These are phyloP conservation scores for Cercis canadensis DNA, from an alignment of 306 rosid genomes.

Conservation along the genomic window DNA sequence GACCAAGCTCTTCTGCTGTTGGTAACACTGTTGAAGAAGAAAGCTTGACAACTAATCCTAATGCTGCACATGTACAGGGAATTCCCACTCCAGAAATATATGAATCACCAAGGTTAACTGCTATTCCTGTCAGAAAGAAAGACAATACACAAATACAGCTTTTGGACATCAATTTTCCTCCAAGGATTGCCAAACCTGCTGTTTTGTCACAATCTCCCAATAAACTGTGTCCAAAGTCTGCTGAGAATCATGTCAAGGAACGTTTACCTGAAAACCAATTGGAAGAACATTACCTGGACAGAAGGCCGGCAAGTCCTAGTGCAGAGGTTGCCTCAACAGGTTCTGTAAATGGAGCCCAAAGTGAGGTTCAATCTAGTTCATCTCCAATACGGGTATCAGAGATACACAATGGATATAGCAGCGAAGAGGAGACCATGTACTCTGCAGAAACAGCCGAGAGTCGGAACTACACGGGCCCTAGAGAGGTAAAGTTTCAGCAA, in stretches of 20 bases:
- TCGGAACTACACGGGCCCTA: slow-evolving; percentile 81
- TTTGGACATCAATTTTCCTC: slow-evolving; percentile 94
- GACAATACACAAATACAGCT: slow-evolving; percentile 69
- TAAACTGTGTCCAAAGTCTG: slow-evolving; percentile 45
- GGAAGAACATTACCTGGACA: slow-evolving; percentile 45
- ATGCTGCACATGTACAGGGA: slow-evolving; percentile 73
- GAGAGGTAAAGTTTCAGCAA: slow-evolving; percentile 73
- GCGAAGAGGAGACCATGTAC: slow-evolving; percentile 98
- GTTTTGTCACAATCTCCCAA: slow-evolving; percentile 46
- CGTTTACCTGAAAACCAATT: slow-evolving; percentile 52
- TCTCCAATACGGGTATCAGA: slow-evolving; percentile 60
- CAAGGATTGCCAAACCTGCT: slow-evolving; percentile 55
- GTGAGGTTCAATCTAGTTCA: slow-evolving; percentile 84
- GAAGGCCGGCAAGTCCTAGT: slow-evolving; percentile 38
- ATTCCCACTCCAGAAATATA: slow-evolving; percentile 98
- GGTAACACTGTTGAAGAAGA: slow-evolving; percentile 69
- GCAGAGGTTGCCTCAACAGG: slow-evolving; percentile 75
- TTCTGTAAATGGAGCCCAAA: slow-evolving; percentile 73
- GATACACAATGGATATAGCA: slow-evolving; percentile 74
- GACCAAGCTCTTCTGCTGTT: slow-evolving; percentile 62
- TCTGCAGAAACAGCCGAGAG: slow-evolving; percentile 98
- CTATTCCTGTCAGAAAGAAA: slow-evolving; percentile 66
- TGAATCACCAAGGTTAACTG: slow-evolving; percentile 84
- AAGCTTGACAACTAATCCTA: slow-evolving; percentile 47
- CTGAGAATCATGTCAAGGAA: slow-evolving; percentile 47